Evolutionary conservation across 176 grass and related monocot genomes (phyloP), one percentile per base, ranked within the genome.

Genomic region (Juncus inflexus): DNA sequence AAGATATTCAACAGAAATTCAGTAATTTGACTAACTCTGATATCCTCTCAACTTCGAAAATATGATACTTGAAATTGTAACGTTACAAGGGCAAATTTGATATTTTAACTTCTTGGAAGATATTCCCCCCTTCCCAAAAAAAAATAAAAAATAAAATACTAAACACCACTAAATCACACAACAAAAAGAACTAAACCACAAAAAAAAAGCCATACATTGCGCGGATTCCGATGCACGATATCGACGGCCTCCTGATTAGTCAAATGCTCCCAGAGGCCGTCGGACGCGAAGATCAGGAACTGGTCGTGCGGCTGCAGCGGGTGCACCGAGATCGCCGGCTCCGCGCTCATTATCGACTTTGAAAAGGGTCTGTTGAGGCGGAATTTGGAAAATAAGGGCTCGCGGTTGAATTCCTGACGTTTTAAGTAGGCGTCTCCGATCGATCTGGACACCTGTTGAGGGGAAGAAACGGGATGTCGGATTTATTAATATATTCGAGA

Each of bases 221-320:
- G 65, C 9, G 78, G 78, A 37, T 86, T 78, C 58, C 66, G 70
- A 51, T 66, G 80, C 37, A 86, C 83, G 41, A 86, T 86, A 56
- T 86, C 83, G 8, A 81, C 83, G 13, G 63, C 83, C 3, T 63
- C 74, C 51, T 70, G 61, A 65, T 81, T 79, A 3, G 53, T 86
- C 3, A 86, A 50, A 42, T 81, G 83, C 74, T 86, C 83, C 78
- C 83, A 81, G 12, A 86, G 50, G 69, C 78, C 83, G 77, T 86
- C 83, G 4, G 83, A 86, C 77, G 78, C 83, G 62, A 81, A 86
- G 54, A 81, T 86, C 63, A 86, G 55, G 14, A 81, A 86, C 0
- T 77, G 51, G 60, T 86, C 83, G 15, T 81, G 77, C 37, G 74
- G 74, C 6, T 62, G 69, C 55, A 86, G 57, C 58, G 79, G 61